phyloP scores from a whole-genome alignment of 352 stramenopile genomes.

The Globisporangium nunn region DNA sequence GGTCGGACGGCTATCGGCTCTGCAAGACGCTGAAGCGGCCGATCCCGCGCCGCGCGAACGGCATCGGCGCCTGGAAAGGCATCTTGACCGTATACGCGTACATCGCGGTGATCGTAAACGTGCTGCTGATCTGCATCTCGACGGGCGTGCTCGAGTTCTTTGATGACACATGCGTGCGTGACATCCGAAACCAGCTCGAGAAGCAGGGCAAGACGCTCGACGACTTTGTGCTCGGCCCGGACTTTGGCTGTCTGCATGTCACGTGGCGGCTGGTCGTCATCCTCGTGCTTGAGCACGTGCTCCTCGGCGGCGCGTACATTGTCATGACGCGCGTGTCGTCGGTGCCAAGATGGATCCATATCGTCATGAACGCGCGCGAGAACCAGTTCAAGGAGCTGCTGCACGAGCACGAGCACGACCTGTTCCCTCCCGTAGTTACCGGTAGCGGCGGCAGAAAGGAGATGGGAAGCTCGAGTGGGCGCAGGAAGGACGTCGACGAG shows the following conservation, averaged over 20 bases:
- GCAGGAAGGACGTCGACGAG: slow-evolving; percentile 1
- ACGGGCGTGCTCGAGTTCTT: slow-evolving; percentile 70
- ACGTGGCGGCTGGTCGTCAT: slow-evolving; percentile 53
- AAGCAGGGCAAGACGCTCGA: slow-evolving; percentile 58
- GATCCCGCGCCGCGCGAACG: slow-evolving; percentile 59
- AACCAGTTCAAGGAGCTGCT: slow-evolving; percentile 62
- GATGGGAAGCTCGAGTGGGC: not conserved
- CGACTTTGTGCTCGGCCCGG: slow-evolving; percentile 56
- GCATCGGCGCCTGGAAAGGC: slow-evolving; percentile 65
- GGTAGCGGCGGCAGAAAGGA: not conserved
- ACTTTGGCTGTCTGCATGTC: slow-evolving; percentile 59
- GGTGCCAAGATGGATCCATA: slow-evolving; percentile 45
- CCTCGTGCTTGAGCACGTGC: slow-evolving; percentile 46
- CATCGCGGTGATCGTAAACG: slow-evolving; percentile 64
- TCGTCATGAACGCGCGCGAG: slow-evolving; percentile 47
- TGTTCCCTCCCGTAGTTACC: slow-evolving; percentile 24
- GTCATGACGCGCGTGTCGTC: slow-evolving; percentile 41
- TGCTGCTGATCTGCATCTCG: slow-evolving; percentile 66
- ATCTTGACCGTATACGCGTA: slow-evolving; percentile 55
- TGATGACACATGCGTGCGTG: slow-evolving; percentile 37
- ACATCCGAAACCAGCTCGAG: slow-evolving; percentile 48
- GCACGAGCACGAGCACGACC: slow-evolving; percentile 33
- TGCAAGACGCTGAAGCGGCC: slow-evolving; percentile 67
- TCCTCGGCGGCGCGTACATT: slow-evolving; percentile 46
- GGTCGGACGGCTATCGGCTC: slow-evolving; percentile 57